Percentiles rank a stretch among this genome's conserved stretches.
Evolutionary conservation across 352 stramenopile species (phyloP).

Genomic region (Globisporangium viniferum): DNA sequence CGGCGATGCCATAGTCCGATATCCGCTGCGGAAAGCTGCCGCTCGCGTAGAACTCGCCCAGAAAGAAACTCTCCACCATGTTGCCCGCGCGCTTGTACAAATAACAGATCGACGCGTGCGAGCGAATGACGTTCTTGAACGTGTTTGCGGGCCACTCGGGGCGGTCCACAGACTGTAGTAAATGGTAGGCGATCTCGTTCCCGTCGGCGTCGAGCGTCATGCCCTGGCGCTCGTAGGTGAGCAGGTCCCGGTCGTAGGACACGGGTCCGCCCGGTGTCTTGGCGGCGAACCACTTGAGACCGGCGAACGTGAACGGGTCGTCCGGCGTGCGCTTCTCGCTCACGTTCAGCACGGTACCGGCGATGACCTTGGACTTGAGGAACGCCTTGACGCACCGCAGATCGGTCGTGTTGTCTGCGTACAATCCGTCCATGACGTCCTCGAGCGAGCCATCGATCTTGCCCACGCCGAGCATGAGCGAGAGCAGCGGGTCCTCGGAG

Average conservation of each 20-base stretch:
- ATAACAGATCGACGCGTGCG: conserved; percentile 31
- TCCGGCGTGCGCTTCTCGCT: conserved; percentile 25
- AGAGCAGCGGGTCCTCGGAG: conserved; percentile 29
- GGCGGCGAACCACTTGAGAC: conserved; percentile 40
- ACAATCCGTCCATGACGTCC: conserved; percentile 42
- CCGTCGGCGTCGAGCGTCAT: conserved; percentile 28
- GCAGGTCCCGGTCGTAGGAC: conserved; percentile 36
- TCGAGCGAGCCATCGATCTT: conserved; percentile 36
- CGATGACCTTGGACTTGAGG: conserved; percentile 29
- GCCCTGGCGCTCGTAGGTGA: conserved; percentile 49
- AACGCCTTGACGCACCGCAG: conserved; percentile 39
- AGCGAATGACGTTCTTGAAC: conserved; percentile 27
- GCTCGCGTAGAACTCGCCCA: conserved; percentile 30
- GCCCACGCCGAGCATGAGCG: conserved; percentile 28
- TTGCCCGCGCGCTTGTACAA: conserved; percentile 22
- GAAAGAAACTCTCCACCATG: conserved; percentile 30
- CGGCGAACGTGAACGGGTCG: conserved; percentile 38
- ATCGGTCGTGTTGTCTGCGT: conserved; percentile 35
- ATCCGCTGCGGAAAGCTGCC: conserved; percentile 28
- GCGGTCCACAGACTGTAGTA: conserved; percentile 41
- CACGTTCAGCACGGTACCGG: conserved; percentile 37
- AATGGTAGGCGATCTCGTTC: conserved; percentile 37
- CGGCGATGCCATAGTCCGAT: conserved; percentile 31
- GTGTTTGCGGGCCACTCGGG: conserved; percentile 26
- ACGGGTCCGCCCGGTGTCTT: conserved; percentile 26